These are phyloP conservation scores for Lupinus albus DNA, from an alignment of 306 rosid species.

Conservation along the genomic window DNA sequence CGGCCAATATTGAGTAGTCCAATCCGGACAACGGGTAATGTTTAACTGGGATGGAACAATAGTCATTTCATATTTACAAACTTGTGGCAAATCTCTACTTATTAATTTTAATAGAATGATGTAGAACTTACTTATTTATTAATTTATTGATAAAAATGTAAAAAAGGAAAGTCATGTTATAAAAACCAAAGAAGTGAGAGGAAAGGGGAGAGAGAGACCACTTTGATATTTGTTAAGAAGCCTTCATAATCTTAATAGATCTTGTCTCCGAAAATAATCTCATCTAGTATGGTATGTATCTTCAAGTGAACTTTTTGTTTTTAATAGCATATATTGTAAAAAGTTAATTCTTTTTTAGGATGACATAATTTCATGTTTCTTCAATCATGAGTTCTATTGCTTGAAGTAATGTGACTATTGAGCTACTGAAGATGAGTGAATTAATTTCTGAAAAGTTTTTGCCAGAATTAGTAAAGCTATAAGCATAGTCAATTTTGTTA, in stretches of 20 bases:
- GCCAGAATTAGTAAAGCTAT: neutral
- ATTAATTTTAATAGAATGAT: neutral
- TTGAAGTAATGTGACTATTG: neutral
- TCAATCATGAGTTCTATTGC: too few species aligned
- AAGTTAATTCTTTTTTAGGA: slow-evolving; percentile 21
- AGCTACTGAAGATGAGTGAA: slow-evolving; percentile 7
- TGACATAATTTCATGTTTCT: too few species aligned
- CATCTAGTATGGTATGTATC: slow-evolving; percentile 85
- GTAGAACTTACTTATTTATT: neutral
- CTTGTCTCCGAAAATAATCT: slow-evolving; percentile 88
- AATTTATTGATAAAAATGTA: slow-evolving; percentile 15
- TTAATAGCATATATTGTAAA: too few species aligned
- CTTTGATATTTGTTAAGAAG: slow-evolving; percentile 85
- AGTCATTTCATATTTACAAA: neutral
- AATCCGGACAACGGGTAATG: too few species aligned
- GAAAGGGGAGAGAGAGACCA: slow-evolving; percentile 48
- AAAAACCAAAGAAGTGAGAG: too few species aligned
- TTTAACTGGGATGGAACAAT: too few species aligned
- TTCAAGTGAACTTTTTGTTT: slow-evolving; percentile 50
- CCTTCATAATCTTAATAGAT: slow-evolving; percentile 83
- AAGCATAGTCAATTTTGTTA: neutral
- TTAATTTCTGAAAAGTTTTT: slow-evolving; percentile 1
- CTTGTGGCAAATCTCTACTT: neutral
- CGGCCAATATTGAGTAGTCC: too few species aligned
- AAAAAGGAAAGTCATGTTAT: slow-evolving; percentile 10